Percentiles rank a stretch among this genome's conserved stretches.
Conservation (phyloP, 2,329 filamentous ascomycete species). For the Aureobasidium uvarum region DNA sequence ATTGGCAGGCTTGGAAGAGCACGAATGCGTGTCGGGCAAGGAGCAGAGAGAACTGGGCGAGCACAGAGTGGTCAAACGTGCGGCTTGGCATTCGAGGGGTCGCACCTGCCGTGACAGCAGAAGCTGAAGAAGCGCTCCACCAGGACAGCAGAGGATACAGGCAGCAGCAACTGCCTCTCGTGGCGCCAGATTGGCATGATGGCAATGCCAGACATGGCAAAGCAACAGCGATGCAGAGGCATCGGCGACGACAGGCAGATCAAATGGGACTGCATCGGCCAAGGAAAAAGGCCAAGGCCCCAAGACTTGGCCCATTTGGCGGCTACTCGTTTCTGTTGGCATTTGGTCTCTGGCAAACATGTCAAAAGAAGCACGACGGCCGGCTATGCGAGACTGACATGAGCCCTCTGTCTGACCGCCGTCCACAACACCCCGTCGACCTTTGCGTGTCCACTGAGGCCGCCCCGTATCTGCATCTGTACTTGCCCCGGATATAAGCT, state of each 20-base stretch:
- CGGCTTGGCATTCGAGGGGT: slow-evolving; percentile 2
- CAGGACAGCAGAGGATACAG: not conserved
- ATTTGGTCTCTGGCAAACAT: slow-evolving; percentile 14
- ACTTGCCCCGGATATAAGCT: slow-evolving; percentile 12
- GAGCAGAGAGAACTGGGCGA: slow-evolving; percentile 9
- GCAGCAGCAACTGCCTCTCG: not conserved
- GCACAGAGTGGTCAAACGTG: slow-evolving; percentile 15
- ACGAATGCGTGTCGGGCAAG: not conserved
- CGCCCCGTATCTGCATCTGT: not conserved
- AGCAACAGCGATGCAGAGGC: not conserved
- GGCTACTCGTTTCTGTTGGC: slow-evolving; percentile 6
- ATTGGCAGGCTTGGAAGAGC: slow-evolving; percentile 23
- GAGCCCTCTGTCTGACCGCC: slow-evolving; percentile 3
- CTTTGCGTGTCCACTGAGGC: slow-evolving; percentile 17
- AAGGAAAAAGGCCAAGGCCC: not conserved
- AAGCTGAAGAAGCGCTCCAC: not conserved
- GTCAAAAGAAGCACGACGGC: slow-evolving; percentile 24
- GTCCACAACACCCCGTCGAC: slow-evolving; percentile 8
- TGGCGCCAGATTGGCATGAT: not conserved
- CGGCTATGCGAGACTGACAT: slow-evolving; percentile 22
- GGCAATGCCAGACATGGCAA: not conserved
- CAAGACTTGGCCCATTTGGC: not conserved
- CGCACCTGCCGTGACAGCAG: not conserved
- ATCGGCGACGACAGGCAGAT: slow-evolving; percentile 15
- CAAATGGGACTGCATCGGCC: not conserved